Base-by-base conservation (phyloP, 2,329 filamentous ascomycete genomes). In the Colletotrichum sp. region DNA sequence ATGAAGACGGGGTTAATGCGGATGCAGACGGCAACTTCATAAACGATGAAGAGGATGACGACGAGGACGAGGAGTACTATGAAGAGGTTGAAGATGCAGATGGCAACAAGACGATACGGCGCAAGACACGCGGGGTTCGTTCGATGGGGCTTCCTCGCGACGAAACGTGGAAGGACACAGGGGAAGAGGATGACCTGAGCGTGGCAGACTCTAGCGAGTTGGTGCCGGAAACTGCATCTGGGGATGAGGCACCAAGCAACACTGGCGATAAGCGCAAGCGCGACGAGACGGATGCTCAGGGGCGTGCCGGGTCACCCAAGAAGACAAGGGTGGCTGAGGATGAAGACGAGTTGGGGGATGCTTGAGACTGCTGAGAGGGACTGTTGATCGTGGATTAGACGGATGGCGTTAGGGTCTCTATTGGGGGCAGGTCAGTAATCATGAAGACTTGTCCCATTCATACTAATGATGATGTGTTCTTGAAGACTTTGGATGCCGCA, bases 41-140 rank as follows among this genome's bases (percentile, higher is more conserved):
- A 8, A 81, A 81, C 0, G 81, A 82, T 24, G 76, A 77, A 6
- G 77, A 67, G 21, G 76, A 75, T 1, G 80, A 83, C 16, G 83
- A 32, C 26, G 30, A 66, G 24, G 57, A 49, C 5, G 68, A 60
- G 18, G 68, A 18, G 12, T 36, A 28, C 10, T 68, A 34, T 8
- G 32, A 72, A n/a, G 28, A 60, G 44, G n/a, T 52, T 15, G 62
- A 71, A 28, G 75, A 44, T 9, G 62, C 21, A 21, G 36, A 59
- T 44, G 52, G 55, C 24, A 39, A 64, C 26, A 36, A 52, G 26
- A 36, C 16, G 15, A 28, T 13, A 28, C 30, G 36, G 30, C 30
- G 39, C 26, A 24, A 30, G 39, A 63, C 24, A 28, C 71, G 71
- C 16, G 44, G 62, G 24, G 32, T 44, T n/a, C 52, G 36, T 26